Evolutionary conservation across 495 filamentous ascomycete species (phyloP), one percentile per base, ranked within the genome.

Genomic region (Annulohypoxylon nitens): DNA sequence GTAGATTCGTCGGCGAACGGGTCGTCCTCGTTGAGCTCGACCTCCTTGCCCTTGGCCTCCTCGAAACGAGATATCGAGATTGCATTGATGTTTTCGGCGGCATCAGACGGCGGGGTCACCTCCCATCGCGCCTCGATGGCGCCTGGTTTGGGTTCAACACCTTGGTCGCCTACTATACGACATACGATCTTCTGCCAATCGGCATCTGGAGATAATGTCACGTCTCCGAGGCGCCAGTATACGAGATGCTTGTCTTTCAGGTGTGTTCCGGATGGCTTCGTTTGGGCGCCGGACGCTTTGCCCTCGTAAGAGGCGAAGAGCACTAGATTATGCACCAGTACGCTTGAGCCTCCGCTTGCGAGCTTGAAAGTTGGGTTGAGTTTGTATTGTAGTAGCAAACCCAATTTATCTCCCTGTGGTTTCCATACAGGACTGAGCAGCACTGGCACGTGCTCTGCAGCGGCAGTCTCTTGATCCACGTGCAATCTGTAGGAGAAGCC

Each of bases 401-500:
- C 93, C 23, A 93, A 88, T 77, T 97, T 94, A 57, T 90, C 89
- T 41, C 90, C 86, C 77, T 97, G 93, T 6, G 92, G 83, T 63
- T 94, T 93, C 94, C 95, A 98, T 4, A 86, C 88, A 26, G 95
- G 90, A 41, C 88, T 91, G 71, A 98, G 84, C 51, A 92, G 85
- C 30, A 99, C 82, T 0, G 97, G 96, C 20, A 91, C 83, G 39
- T 84, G 76, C 25, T 79, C 67, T 14, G 76, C 90, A 12, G 48
- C n/a, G 88, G 77, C 26, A 87, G 83, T 12, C 89, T 81, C 88
- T 16, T 81, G 69, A 33, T 96, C 91, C 33, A 94, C 78, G 72
- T 97, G 93, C n/a, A 97, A 83, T 79, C 95, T 92, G 78, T 98
- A 99, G 69, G 95, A 97, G 84, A 99, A 99, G 34, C 93, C 96